A percentile compares a stretch with the other conserved stretches of the same genome.
Evolutionary conservation across 495 filamentous ascomycete genomes (phyloP).

Genomic region (Neurospora cerealis): DNA sequence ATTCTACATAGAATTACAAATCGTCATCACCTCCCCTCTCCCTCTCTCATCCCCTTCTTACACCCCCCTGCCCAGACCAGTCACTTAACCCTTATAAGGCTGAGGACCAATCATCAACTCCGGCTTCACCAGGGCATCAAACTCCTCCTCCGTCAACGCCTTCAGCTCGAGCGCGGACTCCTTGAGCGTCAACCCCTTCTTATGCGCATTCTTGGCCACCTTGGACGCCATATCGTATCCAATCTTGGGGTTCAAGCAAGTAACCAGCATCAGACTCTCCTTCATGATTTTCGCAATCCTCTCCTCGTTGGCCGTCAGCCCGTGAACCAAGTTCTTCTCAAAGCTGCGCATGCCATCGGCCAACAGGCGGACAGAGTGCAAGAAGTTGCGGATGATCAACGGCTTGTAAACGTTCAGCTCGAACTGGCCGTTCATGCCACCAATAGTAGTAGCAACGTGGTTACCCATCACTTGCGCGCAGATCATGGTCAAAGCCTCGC

Average conservation of each 20-base stretch:
- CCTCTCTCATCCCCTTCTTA: background rate
- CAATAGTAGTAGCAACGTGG: conserved; percentile 80
- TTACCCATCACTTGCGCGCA: conserved; percentile 98
- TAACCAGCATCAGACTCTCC: conserved; percentile 93
- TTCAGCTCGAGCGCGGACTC: conserved; percentile 89
- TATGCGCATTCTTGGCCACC: conserved; percentile 98
- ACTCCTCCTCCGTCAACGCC: conserved; percentile 82
- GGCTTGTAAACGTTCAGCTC: conserved; percentile 99
- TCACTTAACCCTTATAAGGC: conserved; percentile 33
- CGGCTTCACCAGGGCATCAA: conserved; percentile 82
- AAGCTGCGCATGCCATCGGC: conserved; percentile 91
- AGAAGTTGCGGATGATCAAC: conserved; percentile 83
- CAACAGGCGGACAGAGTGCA: conserved; percentile 81
- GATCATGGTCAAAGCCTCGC: conserved; percentile 95
- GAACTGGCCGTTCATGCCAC: conserved; percentile 96
- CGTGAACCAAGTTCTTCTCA: conserved; percentile 82
- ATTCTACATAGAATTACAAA: background rate
- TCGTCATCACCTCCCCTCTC: background rate
- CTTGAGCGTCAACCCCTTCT: conserved; percentile 92
- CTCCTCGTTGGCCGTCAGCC: conserved; percentile 85
- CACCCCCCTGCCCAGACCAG: background rate
- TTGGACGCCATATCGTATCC: conserved; percentile 97
- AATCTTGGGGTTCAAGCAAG: conserved; percentile 96
- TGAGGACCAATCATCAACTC: conserved; percentile 93
- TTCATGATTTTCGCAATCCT: conserved; percentile 80